Conservation (phyloP, 2,329 filamentous ascomycete genomes). For the Alternaria arbusti region DNA sequence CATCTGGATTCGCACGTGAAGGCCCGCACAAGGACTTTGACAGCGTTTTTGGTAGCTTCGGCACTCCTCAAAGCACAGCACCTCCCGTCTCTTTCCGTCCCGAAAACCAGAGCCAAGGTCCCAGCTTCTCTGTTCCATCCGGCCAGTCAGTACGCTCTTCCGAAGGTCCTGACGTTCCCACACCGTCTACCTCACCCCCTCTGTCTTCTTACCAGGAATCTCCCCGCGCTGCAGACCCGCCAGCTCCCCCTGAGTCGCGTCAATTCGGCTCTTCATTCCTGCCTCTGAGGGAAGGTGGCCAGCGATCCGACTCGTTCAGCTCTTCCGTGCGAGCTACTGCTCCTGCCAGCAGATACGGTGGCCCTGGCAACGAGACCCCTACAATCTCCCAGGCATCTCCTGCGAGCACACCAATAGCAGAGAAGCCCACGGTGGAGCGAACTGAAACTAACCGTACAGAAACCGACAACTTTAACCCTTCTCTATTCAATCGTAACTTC, state of each 20-base stretch:
- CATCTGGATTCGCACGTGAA: slow-evolving; percentile 55
- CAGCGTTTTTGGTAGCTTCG: slow-evolving; percentile 79
- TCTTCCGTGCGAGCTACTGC: slow-evolving; percentile 81
- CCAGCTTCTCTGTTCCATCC: slow-evolving; percentile 50
- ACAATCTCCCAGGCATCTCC: slow-evolving; percentile 51
- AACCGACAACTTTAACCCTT: slow-evolving; percentile 43
- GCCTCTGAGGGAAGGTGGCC: slow-evolving; percentile 66
- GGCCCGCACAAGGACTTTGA: slow-evolving; percentile 67
- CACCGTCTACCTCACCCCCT: slow-evolving; percentile 69
- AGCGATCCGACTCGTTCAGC: slow-evolving; percentile 69
- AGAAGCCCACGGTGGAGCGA: slow-evolving; percentile 48
- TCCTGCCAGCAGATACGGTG: slow-evolving; percentile 69
- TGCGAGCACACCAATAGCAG: slow-evolving; percentile 61
- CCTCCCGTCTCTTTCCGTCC: slow-evolving; percentile 69
- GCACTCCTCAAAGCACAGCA: slow-evolving; percentile 52
- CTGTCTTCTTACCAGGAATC: slow-evolving; percentile 59
- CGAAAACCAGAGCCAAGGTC: slow-evolving; percentile 49
- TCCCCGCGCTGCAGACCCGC: slow-evolving; percentile 64
- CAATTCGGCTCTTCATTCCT: slow-evolving; percentile 80
- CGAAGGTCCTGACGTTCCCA: slow-evolving; percentile 60
- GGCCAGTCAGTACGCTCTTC: slow-evolving; percentile 54
- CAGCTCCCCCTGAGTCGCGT: slow-evolving; percentile 72
- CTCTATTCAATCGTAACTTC: slow-evolving; percentile 47
- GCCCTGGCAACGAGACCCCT: slow-evolving; percentile 56
- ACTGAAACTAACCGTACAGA: slow-evolving; percentile 44